Base-by-base conservation (phyloP, 768 basidiomycete species). In the Rhodocollybia butyracea region DNA sequence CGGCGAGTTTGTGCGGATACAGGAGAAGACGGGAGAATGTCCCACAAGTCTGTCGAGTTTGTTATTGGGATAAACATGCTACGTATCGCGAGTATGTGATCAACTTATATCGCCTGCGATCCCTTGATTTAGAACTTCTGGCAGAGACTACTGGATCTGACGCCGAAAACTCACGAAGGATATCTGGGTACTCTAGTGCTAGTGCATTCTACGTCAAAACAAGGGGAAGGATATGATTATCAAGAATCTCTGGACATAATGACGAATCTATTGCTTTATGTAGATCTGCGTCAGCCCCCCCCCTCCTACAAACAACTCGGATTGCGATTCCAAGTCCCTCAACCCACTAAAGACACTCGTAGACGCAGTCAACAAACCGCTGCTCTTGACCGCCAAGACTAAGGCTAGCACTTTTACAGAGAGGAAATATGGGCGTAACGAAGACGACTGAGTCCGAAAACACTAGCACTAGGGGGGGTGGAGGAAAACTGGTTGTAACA, bases 1-100 rank as follows among this genome's bases (percentile, higher is more conserved):
- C 69, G 90, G 89, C 1, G 91, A 93, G 67, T 97, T 94, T 65
- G 76, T 95, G 7, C 70, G 78, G 58, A 74, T 97, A 58, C 84
- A 88, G 61, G 81, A 86, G 63, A 64, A 69, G 53, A 74, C 69
- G 36, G 66, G 74, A 4, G 82, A 80, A 27, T 82, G 85, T 55
- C 30, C 36, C n/a, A n/a, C 15, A 22, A 76, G 73, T 29, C 71
- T 97, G 38, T 79, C 85, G 51, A 77, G 75, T 53, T 81, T 91
- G 56, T 66, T 96, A 52, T 75, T 86, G 54, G 88, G 93, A 85
- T 51, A 69, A 91, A 50, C 68, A 96, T 5, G 82, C 80, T 21
- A 79, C 78, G 57, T 94, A 93, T 64, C 84, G 70, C 79, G 82
- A 63, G 94, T 94, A 63, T 64, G 87, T 68, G 11, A 55, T 42